Evolutionary conservation across 805 yeast genomes (phyloP).

Genomic region (Ogataea nitratoaversa): DNA sequence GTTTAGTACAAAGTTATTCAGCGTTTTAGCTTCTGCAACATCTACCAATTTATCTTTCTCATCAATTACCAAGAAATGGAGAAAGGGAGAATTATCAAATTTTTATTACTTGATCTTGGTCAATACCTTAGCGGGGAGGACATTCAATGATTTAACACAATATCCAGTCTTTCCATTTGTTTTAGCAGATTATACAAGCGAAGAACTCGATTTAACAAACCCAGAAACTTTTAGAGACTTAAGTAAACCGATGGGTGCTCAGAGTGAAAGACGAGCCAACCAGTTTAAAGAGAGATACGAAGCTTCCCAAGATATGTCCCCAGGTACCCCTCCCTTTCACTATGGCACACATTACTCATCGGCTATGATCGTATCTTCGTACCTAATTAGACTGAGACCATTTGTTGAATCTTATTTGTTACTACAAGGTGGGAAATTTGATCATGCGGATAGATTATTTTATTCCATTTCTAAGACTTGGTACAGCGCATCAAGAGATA

Average conservation of each 20-base stretch:
- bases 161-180: slow-evolving; percentile 94
- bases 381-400: slow-evolving; percentile 71
- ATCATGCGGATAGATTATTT: slow-evolving; percentile 81
- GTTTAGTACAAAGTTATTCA: slow-evolving; percentile 40
- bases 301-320: slow-evolving; percentile 56
- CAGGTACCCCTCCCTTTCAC: slow-evolving; percentile 69
- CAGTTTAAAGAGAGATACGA: slow-evolving; percentile 70
- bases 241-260: slow-evolving; percentile 92
- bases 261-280: slow-evolving; percentile 50
- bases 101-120: slow-evolving; percentile 76
- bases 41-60: slow-evolving; percentile 31
- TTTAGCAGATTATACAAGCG: slow-evolving; percentile 74
- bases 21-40: slow-evolving; percentile 34
- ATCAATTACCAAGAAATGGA: slow-evolving; percentile 68
- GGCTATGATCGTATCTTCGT: slow-evolving; percentile 88
- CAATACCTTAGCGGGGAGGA: slow-evolving; percentile 83
- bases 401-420: slow-evolving; percentile 74
- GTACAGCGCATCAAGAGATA: slow-evolving; percentile 73
- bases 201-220: slow-evolving; percentile 58
- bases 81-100: slow-evolving; percentile 71
- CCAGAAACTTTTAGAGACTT: slow-evolving; percentile 67
- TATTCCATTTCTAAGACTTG: slow-evolving; percentile 74
- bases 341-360: slow-evolving; percentile 93
- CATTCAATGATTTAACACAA: slow-evolving; percentile 84
- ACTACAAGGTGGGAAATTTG: slow-evolving; percentile 85